Base-by-base conservation (phyloP, 345 rosid genomes). In the Mangifera indica region DNA sequence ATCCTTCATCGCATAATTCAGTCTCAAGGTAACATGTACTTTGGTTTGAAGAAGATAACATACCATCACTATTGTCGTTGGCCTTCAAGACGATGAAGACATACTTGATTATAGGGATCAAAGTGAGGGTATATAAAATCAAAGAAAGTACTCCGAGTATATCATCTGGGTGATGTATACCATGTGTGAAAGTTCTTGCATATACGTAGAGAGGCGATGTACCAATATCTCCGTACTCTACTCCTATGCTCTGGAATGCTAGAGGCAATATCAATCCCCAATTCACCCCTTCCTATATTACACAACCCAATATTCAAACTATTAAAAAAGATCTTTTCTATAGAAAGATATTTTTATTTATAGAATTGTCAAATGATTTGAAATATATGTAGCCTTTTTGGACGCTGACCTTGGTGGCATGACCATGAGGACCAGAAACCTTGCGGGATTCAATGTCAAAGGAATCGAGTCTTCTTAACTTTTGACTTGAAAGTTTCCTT, bases 201-300 rank as follows among this genome's bases (percentile, higher is more conserved):
- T 52, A 89, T 2, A 85, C 87, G 44, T 89, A 87, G 3, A 89
- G 78, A 7, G 89, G 91, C 20, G 91, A 89, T 10, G 93, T 87
- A 0, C 89, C 91, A 0, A 87, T 74, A 66, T 89, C 91, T 20
- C 91, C 88, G 1, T 89, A 87, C 21, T 82, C 88, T 12, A 87
- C 40, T 7, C 93, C 91, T 0, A 89, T 72, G 77, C 91, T 84
- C 45, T 89, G 93, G 40, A 89, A 85, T 14, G 91, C 93, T 46
- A 87, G 78, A 0, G 71, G 81, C 71, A 87, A 51, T 40, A 87
- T 76, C 52, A 71, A 74, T 22, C 51, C 26, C 87, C 88, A 85
- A 7, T 72, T 64, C 63, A 32, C 60, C 9, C 0, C 74, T 79
- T 79, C 10, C 32, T 1, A 12, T n/a, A n/a, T 10, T 24, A 37